Conservation (phyloP, 768 basidiomycete species). For the Tephrocybe sp. region DNA sequence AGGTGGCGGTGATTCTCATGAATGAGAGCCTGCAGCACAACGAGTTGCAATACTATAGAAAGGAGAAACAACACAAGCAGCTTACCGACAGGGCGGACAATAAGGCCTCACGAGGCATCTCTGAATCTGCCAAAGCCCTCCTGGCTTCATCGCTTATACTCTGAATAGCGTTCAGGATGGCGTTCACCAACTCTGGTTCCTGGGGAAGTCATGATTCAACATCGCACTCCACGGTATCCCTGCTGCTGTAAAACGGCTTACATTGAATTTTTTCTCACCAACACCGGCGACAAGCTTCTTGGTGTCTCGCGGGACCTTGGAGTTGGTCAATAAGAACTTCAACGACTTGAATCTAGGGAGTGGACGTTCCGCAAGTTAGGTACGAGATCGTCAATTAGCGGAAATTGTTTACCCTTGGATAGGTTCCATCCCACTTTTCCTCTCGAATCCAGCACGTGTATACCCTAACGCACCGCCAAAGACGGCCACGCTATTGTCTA, state of each 20-base stretch:
- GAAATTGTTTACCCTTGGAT: conserved; percentile 71
- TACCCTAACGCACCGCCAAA: conserved; percentile 93
- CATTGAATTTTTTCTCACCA: conserved; percentile 62
- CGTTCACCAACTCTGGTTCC: conserved; percentile 86
- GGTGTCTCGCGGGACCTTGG: conserved; percentile 90
- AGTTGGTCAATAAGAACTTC: conserved; percentile 89
- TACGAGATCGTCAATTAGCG: conserved; percentile 8
- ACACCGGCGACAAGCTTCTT: conserved; percentile 95
- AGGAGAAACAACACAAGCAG: conserved; percentile 16
- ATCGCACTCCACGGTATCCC: conserved; percentile 3
- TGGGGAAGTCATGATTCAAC: conserved; percentile 26
- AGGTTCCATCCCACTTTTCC: conserved; percentile 78
- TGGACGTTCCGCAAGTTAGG: conserved; percentile 14
- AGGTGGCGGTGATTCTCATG: conserved; percentile 89
- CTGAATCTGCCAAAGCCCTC: conserved; percentile 69
- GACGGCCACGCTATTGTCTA: conserved; percentile 93
- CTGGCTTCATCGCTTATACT: conserved; percentile 82
- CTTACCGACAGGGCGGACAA: conserved; percentile 71
- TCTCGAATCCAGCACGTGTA: conserved; percentile 76
- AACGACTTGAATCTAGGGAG: conserved; percentile 81
- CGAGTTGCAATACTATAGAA: conserved; percentile 8
- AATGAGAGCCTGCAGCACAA: conserved; percentile 63
- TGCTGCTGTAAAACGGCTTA: conserved; percentile 29
- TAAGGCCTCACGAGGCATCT: conserved; percentile 64
- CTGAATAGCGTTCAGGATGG: conserved; percentile 80